phyloP scores from a whole-genome alignment of 1,284 basidiomycete species.

The Ceratobasidium sp. region DNA sequence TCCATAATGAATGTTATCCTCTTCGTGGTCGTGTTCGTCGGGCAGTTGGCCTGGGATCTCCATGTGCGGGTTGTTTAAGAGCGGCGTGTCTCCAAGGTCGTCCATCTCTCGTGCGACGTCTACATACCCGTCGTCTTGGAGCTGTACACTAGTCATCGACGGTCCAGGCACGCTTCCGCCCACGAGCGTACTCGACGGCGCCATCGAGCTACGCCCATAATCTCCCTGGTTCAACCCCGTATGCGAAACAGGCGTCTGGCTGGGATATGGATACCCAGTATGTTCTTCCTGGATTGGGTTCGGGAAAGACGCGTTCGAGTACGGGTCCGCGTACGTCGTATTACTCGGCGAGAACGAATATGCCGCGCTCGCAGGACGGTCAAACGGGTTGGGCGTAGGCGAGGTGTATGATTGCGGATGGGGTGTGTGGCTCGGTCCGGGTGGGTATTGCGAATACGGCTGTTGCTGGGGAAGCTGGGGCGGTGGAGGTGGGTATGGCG shows the following conservation, averaged over 20 bases:
- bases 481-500: conserved; percentile 19
- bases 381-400: conserved; percentile 39
- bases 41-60: background rate
- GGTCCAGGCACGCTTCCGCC: conserved; percentile 16
- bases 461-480: conserved; percentile 12
- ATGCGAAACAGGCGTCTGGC: background rate
- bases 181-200: background rate
- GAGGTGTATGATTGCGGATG: conserved; percentile 21
- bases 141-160: conserved; percentile 4
- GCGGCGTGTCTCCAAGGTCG: conserved; percentile 25
- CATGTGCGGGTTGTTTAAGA: conserved; percentile 23
- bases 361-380: conserved; percentile 29
- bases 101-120: conserved; percentile 33
- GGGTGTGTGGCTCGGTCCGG: conserved; percentile 25
- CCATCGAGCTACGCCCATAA: background rate
- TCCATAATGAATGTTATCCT: conserved; percentile 69
- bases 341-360: conserved; percentile 25
- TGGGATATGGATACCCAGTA: conserved; percentile 20
- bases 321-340: conserved; percentile 22
- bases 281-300: conserved; percentile 37
- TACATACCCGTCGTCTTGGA: conserved; percentile 37
- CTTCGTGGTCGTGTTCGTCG: conserved; percentile 47
- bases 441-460: background rate
- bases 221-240: background rate
- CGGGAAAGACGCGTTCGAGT: background rate